Percentiles rank a stretch among this genome's conserved stretches.
These are phyloP conservation scores for Cordyceps javanica DNA, from an alignment of 2,329 filamentous ascomycete genomes.

Conservation along the genomic window DNA sequence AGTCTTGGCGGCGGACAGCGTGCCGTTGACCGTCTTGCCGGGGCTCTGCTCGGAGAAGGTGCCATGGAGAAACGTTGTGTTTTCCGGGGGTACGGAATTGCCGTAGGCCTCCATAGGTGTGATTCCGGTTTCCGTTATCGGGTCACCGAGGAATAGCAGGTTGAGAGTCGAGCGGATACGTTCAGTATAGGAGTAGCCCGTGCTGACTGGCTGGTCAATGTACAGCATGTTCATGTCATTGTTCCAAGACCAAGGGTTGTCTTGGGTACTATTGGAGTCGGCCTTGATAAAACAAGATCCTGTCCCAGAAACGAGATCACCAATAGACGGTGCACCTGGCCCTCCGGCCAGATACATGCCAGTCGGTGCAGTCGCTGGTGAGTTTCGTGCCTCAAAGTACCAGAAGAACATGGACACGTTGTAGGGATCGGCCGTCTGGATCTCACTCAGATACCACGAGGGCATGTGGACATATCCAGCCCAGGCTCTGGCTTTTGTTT, in stretches of 20 bases:
- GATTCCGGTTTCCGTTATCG: constrained; percentile 43
- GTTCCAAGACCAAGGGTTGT: constrained; percentile 57
- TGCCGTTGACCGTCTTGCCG: constrained; percentile 39
- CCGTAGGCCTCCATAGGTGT: constrained; percentile 26
- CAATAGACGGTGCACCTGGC: constrained; percentile 48
- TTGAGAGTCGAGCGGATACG: constrained; percentile 53
- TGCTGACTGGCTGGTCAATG: constrained; percentile 55
- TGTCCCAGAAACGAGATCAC: neutral
- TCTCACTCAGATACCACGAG: constrained; percentile 3
- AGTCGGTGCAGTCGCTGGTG: constrained; percentile 18
- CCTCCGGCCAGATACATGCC: constrained; percentile 59
- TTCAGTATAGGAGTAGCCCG: constrained; percentile 58
- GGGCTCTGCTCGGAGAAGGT: constrained; percentile 26
- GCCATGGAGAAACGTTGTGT: constrained; percentile 31
- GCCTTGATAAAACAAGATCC: constrained; percentile 37
- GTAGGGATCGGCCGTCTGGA: constrained; percentile 5
- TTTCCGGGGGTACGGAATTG: constrained; percentile 29
- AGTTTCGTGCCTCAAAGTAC: constrained; percentile 35
- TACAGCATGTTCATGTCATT: constrained; percentile 41
- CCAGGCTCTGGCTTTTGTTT: constrained; percentile 7
- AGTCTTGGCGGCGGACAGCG: constrained; percentile 47
- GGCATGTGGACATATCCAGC: constrained; percentile 11
- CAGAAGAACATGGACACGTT: constrained; percentile 34
- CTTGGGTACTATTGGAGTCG: constrained; percentile 44
- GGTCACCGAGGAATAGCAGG: constrained; percentile 31